A percentile compares a stretch with the other conserved stretches of the same genome.
Evolutionary conservation across 495 filamentous ascomycete species (phyloP).

Genomic region (Tuber brumale): DNA sequence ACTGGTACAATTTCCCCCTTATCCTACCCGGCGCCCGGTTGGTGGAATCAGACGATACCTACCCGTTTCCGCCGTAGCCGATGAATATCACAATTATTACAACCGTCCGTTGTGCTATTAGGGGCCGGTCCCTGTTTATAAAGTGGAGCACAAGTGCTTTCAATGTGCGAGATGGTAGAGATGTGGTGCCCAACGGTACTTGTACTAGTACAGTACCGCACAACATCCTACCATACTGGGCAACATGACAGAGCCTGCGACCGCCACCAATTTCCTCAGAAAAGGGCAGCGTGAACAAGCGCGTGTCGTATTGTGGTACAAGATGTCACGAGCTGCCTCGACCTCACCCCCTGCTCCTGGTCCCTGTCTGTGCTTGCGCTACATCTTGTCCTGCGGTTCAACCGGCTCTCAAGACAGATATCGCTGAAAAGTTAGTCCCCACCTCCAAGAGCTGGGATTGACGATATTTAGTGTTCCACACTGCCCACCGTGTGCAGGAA

Average conservation of each 20-base stretch:
- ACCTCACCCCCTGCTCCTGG: not conserved
- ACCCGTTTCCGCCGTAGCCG: not conserved
- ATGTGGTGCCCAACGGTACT: not conserved
- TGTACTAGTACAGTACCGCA: not conserved
- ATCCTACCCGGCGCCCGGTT: not conserved
- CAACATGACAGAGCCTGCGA: not conserved
- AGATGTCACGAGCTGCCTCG: not conserved
- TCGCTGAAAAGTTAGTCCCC: not conserved
- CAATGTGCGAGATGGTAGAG: not conserved
- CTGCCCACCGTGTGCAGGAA: not conserved
- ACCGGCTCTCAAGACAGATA: not conserved
- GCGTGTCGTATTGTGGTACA: not conserved
- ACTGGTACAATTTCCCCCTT: not conserved
- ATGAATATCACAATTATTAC: not conserved
- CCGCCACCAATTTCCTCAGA: not conserved
- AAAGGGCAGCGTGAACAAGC: not conserved
- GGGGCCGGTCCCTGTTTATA: not conserved
- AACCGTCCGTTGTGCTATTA: not conserved
- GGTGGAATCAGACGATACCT: not conserved
- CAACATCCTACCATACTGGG: not conserved
- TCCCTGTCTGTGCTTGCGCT: not conserved
- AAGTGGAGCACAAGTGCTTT: not conserved
- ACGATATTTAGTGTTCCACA: not conserved
- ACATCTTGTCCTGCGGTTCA: not conserved
- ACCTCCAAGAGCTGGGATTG: not conserved